Evolutionary conservation across 2,329 filamentous ascomycete species (phyloP).

Genomic region (Fusarium nanum): DNA sequence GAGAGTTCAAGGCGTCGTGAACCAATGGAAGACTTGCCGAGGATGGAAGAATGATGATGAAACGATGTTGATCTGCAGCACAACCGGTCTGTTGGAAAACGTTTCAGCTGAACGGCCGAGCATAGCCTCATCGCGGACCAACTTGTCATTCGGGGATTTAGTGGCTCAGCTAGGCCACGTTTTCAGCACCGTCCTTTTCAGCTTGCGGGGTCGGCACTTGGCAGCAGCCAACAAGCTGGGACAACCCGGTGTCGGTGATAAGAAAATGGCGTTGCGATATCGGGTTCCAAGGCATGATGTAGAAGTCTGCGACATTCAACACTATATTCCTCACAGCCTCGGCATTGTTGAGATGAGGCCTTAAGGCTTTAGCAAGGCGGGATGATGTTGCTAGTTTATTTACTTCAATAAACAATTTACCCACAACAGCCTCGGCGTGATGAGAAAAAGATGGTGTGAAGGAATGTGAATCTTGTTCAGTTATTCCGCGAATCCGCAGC

Average conservation of each 20-base stretch:
- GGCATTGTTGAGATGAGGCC: not conserved
- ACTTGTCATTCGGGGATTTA: not conserved
- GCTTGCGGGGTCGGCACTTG: not conserved
- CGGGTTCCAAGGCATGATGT: not conserved
- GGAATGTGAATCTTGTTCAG: not conserved
- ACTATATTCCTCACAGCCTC: not conserved
- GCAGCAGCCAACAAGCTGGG: not conserved
- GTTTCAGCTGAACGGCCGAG: not conserved
- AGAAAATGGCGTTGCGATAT: not conserved
- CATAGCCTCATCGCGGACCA: not conserved
- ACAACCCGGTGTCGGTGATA: not conserved
- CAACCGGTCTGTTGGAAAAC: not conserved
- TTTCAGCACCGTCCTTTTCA: not conserved
- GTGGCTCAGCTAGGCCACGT: not conserved
- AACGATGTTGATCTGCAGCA: not conserved
- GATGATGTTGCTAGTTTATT: not conserved
- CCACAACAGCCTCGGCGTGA: not conserved
- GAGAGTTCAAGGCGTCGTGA: not conserved
- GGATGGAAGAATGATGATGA: not conserved
- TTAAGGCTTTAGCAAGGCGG: not conserved
- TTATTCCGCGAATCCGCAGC: not conserved
- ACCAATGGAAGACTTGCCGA: not conserved
- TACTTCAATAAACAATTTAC: not conserved
- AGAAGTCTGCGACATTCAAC: not conserved
- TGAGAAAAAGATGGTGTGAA: not conserved